phyloP scores from a whole-genome alignment of 2,329 filamentous ascomycete species.

The Fusarium decemcellulare region DNA sequence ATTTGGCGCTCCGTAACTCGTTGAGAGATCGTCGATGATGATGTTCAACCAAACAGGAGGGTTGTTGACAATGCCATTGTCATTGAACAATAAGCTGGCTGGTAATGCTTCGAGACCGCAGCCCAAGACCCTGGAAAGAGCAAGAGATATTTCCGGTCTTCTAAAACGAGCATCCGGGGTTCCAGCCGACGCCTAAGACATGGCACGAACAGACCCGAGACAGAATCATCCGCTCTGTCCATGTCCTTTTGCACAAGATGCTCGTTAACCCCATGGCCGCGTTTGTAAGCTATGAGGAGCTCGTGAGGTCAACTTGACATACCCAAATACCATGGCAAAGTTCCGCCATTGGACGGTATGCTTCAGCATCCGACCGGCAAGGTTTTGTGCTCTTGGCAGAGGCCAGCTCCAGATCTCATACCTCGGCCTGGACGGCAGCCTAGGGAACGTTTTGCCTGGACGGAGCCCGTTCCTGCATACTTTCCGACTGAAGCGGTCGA shows the following conservation, averaged over 20 bases:
- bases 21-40: background rate
- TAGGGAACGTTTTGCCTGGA: slow-evolving; percentile 6
- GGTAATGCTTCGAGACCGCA: background rate
- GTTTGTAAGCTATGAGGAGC: background rate
- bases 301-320: background rate
- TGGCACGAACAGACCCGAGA: background rate
- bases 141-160: background rate
- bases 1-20: slow-evolving; percentile 1
- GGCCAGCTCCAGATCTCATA: slow-evolving; percentile 6
- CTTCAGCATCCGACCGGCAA: background rate
- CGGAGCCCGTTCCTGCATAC: slow-evolving; percentile 14
- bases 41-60: background rate
- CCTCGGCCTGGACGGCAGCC: slow-evolving; percentile 3
- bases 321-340: background rate
- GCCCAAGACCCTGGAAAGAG: background rate
- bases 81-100: background rate
- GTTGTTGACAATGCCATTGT: slow-evolving; percentile 16
- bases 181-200: background rate
- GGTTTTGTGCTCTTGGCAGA: slow-evolving; percentile 8
- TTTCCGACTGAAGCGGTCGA: background rate
- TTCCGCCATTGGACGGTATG: slow-evolving; percentile 14
- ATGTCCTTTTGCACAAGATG: background rate
- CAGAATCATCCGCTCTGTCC: background rate
- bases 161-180: background rate
- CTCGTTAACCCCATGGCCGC: background rate